Conservation (phyloP, 2,329 filamentous ascomycete species). For the Neonectria neomacrospora region DNA sequence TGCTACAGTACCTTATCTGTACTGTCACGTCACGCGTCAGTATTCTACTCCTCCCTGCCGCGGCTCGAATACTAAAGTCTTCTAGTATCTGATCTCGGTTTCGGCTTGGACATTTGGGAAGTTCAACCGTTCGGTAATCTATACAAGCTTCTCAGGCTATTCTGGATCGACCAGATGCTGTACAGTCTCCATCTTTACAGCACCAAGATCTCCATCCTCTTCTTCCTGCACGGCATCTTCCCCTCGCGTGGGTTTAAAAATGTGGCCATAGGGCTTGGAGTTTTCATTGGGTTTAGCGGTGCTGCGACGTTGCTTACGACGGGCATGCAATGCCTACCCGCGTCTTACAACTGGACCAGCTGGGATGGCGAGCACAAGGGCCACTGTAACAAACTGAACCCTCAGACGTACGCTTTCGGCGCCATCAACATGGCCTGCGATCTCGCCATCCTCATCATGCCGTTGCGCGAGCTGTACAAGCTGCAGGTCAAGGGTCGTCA, state of each 20-base stretch:
- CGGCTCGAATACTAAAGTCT: background rate
- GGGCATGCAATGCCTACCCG: constrained; percentile 29
- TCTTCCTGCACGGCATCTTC: constrained; percentile 31
- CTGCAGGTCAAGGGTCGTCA: constrained; percentile 33
- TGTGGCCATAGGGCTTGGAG: constrained; percentile 14
- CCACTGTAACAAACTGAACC: constrained; percentile 34
- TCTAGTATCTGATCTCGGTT: constrained; percentile 32
- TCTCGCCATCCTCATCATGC: constrained; percentile 27
- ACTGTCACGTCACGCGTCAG: constrained; percentile 27
- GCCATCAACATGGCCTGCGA: constrained; percentile 35
- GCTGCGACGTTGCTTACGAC: constrained; percentile 32
- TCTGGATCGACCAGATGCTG: constrained; percentile 39
- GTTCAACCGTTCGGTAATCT: constrained; percentile 28
- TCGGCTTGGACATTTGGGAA: constrained; percentile 34
- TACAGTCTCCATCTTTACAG: constrained; percentile 38
- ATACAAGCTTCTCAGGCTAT: constrained; percentile 32
- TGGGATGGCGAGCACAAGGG: constrained; percentile 33
- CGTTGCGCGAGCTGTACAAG: constrained; percentile 30
- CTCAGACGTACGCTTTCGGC: constrained; percentile 36
- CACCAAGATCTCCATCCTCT: constrained; percentile 36
- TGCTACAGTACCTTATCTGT: constrained; percentile 34
- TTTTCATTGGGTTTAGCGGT: constrained; percentile 27
- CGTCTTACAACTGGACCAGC: constrained; percentile 32
- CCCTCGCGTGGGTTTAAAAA: constrained; percentile 26
- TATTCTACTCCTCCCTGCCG: background rate